phyloP scores from a whole-genome alignment of 2,329 filamentous ascomycete species.

The Neonectria neomacrospora region DNA sequence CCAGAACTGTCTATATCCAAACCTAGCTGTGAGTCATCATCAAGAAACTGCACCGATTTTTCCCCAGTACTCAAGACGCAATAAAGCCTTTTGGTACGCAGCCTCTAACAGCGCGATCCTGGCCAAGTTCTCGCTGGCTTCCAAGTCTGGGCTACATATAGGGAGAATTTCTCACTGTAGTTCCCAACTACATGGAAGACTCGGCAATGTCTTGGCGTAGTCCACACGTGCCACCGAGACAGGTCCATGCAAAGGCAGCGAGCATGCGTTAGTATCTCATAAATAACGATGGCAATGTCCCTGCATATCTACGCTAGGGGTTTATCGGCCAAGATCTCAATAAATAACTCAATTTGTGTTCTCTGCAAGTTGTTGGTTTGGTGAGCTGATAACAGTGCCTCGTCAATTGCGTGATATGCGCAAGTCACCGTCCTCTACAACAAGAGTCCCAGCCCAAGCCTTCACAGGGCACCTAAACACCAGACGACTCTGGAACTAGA shows the following conservation, averaged over 20 bases:
- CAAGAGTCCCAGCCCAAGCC: not conserved
- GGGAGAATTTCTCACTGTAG: not conserved
- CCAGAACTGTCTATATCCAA: too few species aligned
- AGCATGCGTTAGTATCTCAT: not conserved
- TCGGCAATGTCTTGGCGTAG: not conserved
- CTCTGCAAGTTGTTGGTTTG: not conserved
- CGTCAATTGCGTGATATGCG: not conserved
- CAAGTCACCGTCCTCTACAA: not conserved
- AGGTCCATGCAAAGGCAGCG: not conserved
- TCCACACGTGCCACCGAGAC: not conserved
- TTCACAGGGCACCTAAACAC: not conserved
- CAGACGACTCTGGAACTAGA: not conserved
- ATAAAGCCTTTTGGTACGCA: too few species aligned
- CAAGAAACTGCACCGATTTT: too few species aligned
- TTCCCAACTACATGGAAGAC: not conserved
- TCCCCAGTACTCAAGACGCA: too few species aligned
- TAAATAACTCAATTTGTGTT: not conserved
- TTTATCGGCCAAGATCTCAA: not conserved
- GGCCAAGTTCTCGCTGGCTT: not conserved
- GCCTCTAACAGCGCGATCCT: too few species aligned
- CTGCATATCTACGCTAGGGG: not conserved
- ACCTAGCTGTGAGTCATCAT: too few species aligned
- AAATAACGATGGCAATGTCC: not conserved
- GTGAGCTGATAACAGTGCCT: too few species aligned
- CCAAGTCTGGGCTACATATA: not conserved